phyloP scores from a whole-genome alignment of 2,329 filamentous ascomycete genomes.

The Trichoderma lentiforme region DNA sequence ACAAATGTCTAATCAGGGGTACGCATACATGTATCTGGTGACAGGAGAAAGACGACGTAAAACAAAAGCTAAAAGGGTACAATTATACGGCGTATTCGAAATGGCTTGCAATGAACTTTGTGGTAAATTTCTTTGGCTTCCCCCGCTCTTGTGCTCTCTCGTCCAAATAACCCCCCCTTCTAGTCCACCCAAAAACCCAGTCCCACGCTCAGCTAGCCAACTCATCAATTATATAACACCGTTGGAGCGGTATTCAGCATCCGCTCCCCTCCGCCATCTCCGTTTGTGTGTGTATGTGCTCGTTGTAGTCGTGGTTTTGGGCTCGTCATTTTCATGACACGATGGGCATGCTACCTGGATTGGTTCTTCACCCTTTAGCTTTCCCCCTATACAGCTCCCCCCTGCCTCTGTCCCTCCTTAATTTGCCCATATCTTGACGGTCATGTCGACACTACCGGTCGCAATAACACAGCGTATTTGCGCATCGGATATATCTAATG shows the following conservation, averaged over 20 bases:
- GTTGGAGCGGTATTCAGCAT: background rate
- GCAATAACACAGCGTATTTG: slow-evolving; percentile 82
- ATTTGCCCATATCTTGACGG: slow-evolving; percentile 73
- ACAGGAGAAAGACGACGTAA: background rate
- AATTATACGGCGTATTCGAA: background rate
- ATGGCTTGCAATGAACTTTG: slow-evolving; percentile 12
- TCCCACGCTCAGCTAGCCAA: slow-evolving; percentile 13
- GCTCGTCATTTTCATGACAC: background rate
- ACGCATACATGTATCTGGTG: background rate
- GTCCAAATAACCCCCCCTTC: background rate
- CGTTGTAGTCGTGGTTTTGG: background rate
- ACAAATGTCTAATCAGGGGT: background rate
- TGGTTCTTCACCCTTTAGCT: background rate
- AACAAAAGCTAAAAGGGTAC: background rate
- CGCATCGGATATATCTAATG: slow-evolving; percentile 42
- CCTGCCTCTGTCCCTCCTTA: slow-evolving; percentile 24
- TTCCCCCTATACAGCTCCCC: background rate
- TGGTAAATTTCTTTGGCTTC: slow-evolving; percentile 7
- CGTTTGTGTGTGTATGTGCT: background rate
- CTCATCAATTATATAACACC: slow-evolving; percentile 14
- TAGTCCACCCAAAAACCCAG: background rate
- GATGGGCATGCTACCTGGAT: background rate
- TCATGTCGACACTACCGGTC: slow-evolving; percentile 80
- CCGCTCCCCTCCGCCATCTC: background rate
- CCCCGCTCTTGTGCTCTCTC: background rate